Conservation (phyloP, 2,329 filamentous ascomycete genomes). For the Aspergillus thermomutatus region DNA sequence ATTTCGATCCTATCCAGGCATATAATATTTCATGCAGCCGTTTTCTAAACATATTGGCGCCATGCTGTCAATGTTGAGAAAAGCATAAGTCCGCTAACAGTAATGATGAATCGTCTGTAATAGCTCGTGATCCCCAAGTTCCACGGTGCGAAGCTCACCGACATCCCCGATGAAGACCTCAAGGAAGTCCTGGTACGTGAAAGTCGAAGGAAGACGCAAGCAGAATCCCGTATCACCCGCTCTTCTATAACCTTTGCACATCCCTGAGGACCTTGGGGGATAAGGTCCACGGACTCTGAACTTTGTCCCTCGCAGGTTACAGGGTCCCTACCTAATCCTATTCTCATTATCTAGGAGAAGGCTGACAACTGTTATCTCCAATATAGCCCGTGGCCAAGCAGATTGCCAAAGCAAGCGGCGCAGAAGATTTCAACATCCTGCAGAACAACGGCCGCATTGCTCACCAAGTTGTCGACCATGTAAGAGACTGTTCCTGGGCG, state of each 20-base stretch:
- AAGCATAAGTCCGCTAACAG: slow-evolving; percentile 8
- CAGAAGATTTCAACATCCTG: slow-evolving; percentile 82
- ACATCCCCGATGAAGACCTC: slow-evolving; percentile 88
- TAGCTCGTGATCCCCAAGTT: slow-evolving; percentile 95
- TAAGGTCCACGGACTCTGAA: neutral
- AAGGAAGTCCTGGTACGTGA: slow-evolving; percentile 69
- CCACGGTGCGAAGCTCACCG: slow-evolving; percentile 85
- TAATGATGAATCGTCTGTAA: slow-evolving; percentile 1
- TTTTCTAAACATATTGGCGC: neutral
- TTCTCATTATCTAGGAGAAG: neutral
- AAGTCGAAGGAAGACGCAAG: neutral
- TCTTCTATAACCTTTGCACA: slow-evolving; percentile 5
- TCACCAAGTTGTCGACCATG: slow-evolving; percentile 90
- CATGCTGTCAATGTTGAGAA: neutral
- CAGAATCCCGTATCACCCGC: neutral
- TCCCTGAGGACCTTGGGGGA: slow-evolving; percentile 24
- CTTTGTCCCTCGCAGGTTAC: neutral
- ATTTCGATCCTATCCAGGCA: neutral
- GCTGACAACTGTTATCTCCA: neutral
- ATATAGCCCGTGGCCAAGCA: slow-evolving; percentile 76
- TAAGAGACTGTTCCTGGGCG: slow-evolving; percentile 45
- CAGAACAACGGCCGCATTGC: slow-evolving; percentile 94
- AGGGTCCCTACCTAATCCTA: neutral
- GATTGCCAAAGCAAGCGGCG: slow-evolving; percentile 72
- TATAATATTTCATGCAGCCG: neutral